Base-by-base conservation (phyloP, 345 rosid species). In the Pugionium cornutum region DNA sequence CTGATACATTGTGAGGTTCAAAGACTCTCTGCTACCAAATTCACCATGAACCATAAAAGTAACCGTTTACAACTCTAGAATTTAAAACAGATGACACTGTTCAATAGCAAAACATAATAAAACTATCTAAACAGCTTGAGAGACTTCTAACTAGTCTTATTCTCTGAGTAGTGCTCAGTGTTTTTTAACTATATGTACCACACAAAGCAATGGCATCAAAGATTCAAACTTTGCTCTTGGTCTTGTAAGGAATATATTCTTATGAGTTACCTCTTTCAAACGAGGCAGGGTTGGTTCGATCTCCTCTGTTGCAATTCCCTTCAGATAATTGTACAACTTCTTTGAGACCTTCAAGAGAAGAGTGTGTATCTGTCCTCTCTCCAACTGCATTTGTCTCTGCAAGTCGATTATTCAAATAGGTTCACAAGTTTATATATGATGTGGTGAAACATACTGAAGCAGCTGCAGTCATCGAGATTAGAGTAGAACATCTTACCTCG, bases 381-480 rank as follows among this genome's bases (percentile, higher is more conserved):
- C 96, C 61, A 95, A 66, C 77, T 85, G 83, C 85, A 86, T 79
- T 77, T 87, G 97, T 47, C 81, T 89, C 99, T 91, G 89, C 50
- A 77, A 74, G 76, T 28, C 11, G 2, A 64, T 70, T 10, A 63
- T 45, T 37, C 63, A 58, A 6, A 46, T 39, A 66, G 33, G 64
- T 53, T 45, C 54, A 40, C 36, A 34, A 31, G 68, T 47, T 47
- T 47, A 7, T 43, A 29, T 42, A 54, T 36, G 42, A 53, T 54
- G 18, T 31, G 43, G 29, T 31, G 65, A 41, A 50, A 42, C 45
- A 35, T 66, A 18, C 7, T 51, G 32, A 58, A 50, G 52, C 63
- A 72, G 39, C 26, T 48, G 56, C 33, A 37, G 5, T 37, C 41
- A 8, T 7, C 7, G n/a, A 53, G 33, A 52, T 5, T 50, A 33